These are phyloP conservation scores for Pseudisothecium myosuroides DNA, from an alignment of 225 moss, liverwort and hornwort genomes.

Conservation along the genomic window DNA sequence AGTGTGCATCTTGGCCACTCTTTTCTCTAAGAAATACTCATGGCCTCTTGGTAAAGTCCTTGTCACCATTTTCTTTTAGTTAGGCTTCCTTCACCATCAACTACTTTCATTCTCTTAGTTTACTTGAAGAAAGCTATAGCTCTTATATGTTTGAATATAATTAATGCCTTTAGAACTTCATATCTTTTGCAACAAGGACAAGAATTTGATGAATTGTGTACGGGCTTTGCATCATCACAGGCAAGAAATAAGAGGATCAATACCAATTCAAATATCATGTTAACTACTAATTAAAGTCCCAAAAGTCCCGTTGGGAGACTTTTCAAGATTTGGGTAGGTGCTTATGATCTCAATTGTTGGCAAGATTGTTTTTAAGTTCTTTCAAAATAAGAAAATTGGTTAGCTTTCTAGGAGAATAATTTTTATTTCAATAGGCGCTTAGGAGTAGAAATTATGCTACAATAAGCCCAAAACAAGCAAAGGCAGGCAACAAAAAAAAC, in stretches of 20 bases:
- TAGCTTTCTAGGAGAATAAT: too few relatives aligned
- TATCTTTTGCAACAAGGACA: neutral
- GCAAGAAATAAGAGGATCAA: neutral
- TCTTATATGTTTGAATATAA: neutral
- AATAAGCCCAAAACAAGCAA: too few relatives aligned
- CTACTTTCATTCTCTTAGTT: neutral
- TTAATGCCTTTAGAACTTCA: neutral
- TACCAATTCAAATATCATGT: neutral
- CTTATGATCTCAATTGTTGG: too few relatives aligned
- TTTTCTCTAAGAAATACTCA: neutral
- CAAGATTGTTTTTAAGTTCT: too few relatives aligned
- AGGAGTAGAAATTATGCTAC: too few relatives aligned
- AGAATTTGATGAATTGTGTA: neutral
- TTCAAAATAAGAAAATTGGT: too few relatives aligned
- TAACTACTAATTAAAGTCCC: too few relatives aligned
- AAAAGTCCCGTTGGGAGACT: accelerated
- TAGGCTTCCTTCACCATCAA: neutral
- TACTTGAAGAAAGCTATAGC: neutral
- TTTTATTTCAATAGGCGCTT: too few relatives aligned
- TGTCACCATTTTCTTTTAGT: too few relatives aligned
- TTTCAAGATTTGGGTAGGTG: too few relatives aligned
- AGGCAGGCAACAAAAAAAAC: too few relatives aligned
- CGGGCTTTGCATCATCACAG: too few relatives aligned
- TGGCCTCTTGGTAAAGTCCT: neutral
- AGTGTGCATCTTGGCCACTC: neutral